A percentile compares a stretch with the other conserved stretches of the same genome.
These are phyloP conservation scores for Psidium guajava DNA, from an alignment of 345 rosid species.

Conservation along the genomic window DNA sequence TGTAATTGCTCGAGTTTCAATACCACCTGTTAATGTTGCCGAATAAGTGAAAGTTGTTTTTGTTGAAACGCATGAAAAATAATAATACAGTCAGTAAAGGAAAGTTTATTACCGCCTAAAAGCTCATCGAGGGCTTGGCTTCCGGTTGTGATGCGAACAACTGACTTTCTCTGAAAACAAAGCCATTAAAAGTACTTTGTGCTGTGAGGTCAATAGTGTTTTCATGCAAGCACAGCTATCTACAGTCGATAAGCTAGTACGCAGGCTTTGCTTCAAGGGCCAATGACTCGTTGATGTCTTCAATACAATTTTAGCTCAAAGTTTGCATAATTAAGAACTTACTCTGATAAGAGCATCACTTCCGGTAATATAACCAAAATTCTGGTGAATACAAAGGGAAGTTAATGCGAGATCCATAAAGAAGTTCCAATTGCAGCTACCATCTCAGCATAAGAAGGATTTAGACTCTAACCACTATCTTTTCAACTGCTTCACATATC, in stretches of 20 bases:
- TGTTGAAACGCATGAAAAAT: background rate
- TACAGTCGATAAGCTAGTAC: background rate
- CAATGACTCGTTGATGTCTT: background rate
- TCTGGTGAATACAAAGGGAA: too few species aligned
- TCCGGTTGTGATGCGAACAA: background rate
- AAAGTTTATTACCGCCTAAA: background rate
- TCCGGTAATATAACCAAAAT: too few species aligned
- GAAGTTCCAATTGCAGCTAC: background rate
- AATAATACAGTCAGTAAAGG: background rate
- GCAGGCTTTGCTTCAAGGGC: background rate
- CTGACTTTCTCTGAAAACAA: background rate
- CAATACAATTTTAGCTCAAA: background rate
- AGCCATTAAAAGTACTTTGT: background rate
- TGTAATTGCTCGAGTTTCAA: background rate
- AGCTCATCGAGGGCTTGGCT: background rate
- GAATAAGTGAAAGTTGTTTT: background rate
- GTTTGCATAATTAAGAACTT: too few species aligned
- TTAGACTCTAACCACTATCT: slow-evolving; percentile 45
- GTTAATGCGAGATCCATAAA: background rate
- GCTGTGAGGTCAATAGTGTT: too few species aligned
- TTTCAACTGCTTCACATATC: slow-evolving; percentile 97
- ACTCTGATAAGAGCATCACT: too few species aligned
- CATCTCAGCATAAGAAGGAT: background rate
- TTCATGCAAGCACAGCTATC: too few species aligned
- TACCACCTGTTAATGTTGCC: background rate